Conservation (phyloP, 495 filamentous ascomycete genomes). For the Talaromyces nanjingensis region DNA sequence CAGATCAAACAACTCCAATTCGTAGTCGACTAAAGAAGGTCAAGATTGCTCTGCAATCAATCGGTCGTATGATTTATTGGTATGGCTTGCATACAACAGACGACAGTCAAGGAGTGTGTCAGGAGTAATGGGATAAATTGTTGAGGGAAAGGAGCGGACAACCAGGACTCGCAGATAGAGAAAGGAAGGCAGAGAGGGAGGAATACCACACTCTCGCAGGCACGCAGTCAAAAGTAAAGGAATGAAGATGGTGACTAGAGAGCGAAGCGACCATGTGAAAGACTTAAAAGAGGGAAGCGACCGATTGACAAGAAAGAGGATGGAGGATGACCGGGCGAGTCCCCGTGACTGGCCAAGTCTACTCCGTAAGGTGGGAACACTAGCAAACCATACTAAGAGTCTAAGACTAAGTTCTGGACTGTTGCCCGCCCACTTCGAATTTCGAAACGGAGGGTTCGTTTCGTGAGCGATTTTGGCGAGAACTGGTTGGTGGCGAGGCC, state of each 20-base stretch:
- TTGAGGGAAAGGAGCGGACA: slow-evolving; percentile 26
- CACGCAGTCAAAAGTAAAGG: slow-evolving; percentile 34
- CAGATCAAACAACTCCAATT: not conserved
- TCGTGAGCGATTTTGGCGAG: not conserved
- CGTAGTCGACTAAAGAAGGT: not conserved
- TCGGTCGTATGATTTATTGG: not conserved
- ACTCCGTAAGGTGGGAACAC: too few species aligned
- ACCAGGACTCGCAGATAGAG: slow-evolving; percentile 31
- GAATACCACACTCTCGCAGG: slow-evolving; percentile 13
- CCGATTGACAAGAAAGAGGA: slow-evolving; percentile 12
- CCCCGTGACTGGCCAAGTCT: not conserved
- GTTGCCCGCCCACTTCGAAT: not conserved
- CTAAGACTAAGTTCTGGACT: not conserved
- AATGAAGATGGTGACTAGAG: slow-evolving; percentile 21
- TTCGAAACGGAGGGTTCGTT: not conserved
- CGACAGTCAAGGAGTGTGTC: slow-evolving; percentile 3
- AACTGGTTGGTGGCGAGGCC: not conserved
- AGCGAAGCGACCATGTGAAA: slow-evolving; percentile 21
- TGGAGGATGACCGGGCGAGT: slow-evolving; percentile 12
- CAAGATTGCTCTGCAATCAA: slow-evolving; percentile 9
- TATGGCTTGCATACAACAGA: not conserved
- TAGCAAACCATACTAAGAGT: too few species aligned
- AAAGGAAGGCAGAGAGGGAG: slow-evolving; percentile 20
- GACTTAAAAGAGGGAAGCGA: slow-evolving; percentile 6
- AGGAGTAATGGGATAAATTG: slow-evolving; percentile 8